Evolutionary conservation across 495 filamentous ascomycete species (phyloP).

Genomic region (Lophiotrema nucula): DNA sequence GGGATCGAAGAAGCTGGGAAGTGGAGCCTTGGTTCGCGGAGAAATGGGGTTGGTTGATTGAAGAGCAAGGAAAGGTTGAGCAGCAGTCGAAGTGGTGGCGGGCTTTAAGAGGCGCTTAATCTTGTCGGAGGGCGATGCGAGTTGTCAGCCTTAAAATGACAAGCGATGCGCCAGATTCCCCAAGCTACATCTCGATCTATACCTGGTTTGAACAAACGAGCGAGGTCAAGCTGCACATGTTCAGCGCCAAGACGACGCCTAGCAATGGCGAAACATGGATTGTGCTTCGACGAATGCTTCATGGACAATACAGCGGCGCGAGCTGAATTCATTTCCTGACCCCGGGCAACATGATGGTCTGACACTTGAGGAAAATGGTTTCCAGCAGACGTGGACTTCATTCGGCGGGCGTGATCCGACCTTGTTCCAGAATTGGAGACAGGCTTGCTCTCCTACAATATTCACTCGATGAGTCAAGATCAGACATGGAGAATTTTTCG

Average conservation of each 20-base stretch:
- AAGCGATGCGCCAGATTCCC: background rate
- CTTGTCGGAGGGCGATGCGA: background rate
- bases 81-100: conserved; percentile 18
- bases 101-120: conserved; percentile 1
- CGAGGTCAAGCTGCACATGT: too few relatives aligned
- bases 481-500: too few relatives aligned
- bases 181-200: conserved; percentile 1
- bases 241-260: too few relatives aligned
- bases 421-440: conserved; percentile 11
- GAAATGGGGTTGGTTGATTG: conserved; percentile 20
- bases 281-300: too few relatives aligned
- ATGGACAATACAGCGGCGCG: too few relatives aligned
- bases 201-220: conserved; percentile 14
- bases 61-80: conserved; percentile 13
- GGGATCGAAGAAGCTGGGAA: conserved; percentile 23
- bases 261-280: too few relatives aligned
- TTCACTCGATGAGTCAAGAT: conserved; percentile 21
- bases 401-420: conserved; percentile 15
- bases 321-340: too few relatives aligned
- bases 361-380: conserved; percentile 21
- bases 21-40: conserved; percentile 16
- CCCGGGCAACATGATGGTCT: conserved; percentile 17
- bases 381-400: conserved; percentile 19
- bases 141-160: background rate
- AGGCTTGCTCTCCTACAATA: conserved; percentile 10